Evolutionary conservation across 805 yeast genomes (phyloP).

Genomic region (Spathaspora passalidarum): DNA sequence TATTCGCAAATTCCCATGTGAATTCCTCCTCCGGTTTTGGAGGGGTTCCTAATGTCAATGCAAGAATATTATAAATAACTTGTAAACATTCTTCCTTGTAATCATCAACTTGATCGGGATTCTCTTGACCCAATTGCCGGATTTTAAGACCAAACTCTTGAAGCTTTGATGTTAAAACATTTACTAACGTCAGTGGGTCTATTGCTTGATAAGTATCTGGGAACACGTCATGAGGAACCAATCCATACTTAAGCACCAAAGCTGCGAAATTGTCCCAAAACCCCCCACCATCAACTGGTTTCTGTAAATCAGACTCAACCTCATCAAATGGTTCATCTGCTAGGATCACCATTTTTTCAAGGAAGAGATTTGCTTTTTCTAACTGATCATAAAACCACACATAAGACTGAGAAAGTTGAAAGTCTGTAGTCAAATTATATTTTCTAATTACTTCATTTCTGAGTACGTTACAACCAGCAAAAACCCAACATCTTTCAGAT

Average conservation of each 20-base stretch:
- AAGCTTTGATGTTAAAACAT: conserved; percentile 62
- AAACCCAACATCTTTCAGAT: conserved; percentile 87
- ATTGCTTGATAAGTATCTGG: conserved; percentile 66
- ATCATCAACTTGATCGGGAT: conserved; percentile 31
- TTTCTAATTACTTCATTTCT: conserved; percentile 60
- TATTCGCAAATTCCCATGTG: conserved; percentile 73
- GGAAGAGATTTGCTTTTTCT: conserved; percentile 77
- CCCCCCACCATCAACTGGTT: conserved; percentile 82
- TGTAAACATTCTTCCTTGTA: conserved; percentile 46
- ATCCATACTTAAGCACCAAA: conserved; percentile 74
- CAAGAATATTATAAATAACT: conserved; percentile 62
- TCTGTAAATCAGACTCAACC: conserved; percentile 59
- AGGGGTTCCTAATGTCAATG: conserved; percentile 74
- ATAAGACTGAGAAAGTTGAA: conserved; percentile 76
- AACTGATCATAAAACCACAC: conserved; percentile 82
- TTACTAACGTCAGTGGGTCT: conserved; percentile 55
- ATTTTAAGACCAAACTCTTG: conserved; percentile 75
- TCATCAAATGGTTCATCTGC: conserved; percentile 63
- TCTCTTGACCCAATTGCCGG: conserved; percentile 47
- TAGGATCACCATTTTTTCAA: conserved; percentile 74
- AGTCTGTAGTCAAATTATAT: conserved; percentile 50
- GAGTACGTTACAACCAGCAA: conserved; percentile 76
- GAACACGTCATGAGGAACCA: conserved; percentile 69
- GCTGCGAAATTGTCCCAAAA: conserved; percentile 84
- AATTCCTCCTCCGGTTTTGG: conserved; percentile 69